phyloP scores from a whole-genome alignment of 768 basidiomycete species.

The Nidularia pulvinata region DNA sequence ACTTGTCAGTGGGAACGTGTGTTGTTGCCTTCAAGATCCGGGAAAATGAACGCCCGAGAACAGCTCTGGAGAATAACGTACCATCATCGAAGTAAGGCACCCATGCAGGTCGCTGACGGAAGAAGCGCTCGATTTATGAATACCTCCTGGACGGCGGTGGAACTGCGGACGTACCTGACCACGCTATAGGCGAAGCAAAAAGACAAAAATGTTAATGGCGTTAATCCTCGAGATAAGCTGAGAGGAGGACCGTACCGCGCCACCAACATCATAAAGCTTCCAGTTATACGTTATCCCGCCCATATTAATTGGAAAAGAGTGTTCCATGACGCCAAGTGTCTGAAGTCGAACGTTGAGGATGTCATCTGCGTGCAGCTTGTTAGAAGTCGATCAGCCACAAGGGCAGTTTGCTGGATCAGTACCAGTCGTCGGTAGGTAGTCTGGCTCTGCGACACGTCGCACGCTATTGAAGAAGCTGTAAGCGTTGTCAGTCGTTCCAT shows the following conservation, averaged over 20 bases:
- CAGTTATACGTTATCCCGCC: conserved; percentile 68
- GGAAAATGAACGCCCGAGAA: not conserved
- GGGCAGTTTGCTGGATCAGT: not conserved
- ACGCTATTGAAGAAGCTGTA: conserved; percentile 70
- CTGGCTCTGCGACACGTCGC: conserved; percentile 62
- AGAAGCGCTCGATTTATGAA: conserved; percentile 4
- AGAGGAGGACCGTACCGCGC: conserved; percentile 53
- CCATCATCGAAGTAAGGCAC: conserved; percentile 87
- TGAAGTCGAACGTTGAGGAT: conserved; percentile 79
- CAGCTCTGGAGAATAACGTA: conserved; percentile 24
- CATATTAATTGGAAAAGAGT: conserved; percentile 67
- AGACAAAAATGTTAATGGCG: not conserved
- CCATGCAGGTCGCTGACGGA: conserved; percentile 70
- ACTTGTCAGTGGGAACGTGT: no score
- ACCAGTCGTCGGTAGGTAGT: conserved; percentile 77
- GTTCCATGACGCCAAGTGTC: conserved; percentile 79
- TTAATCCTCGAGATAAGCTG: not conserved
- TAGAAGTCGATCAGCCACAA: not conserved
- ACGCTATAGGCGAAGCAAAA: conserved; percentile 34
- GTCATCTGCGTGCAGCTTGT: conserved; percentile 47
- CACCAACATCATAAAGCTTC: conserved; percentile 85
- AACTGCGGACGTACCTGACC: conserved; percentile 48
- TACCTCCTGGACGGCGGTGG: conserved; percentile 2
- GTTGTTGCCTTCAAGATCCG: not conserved
- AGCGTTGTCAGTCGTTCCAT: conserved; percentile 1